Evolutionary conservation across 345 rosid genomes (phyloP), one percentile per base, ranked within the genome.

Genomic region (Linum tenue): DNA sequence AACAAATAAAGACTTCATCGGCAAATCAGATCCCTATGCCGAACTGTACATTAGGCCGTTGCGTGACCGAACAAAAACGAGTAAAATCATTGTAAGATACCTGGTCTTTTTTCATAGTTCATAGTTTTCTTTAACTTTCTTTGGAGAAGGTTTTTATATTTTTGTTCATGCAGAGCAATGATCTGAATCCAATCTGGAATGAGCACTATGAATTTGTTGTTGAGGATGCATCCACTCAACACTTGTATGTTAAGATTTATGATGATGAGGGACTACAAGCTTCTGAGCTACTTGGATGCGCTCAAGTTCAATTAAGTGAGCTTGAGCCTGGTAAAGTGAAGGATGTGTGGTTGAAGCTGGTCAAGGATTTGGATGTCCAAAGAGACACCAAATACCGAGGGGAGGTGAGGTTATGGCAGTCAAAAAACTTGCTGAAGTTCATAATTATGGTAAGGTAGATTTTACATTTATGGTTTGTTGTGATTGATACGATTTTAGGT

Each of bases 261-360:
- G 99, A 95, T 72, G 91, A 91, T 63, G 99, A 95, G 69, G 99
- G 99, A 60, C 59, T 95, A 56, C 98, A 95, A 74, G 88, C 94
- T 56, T 75, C 98, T 69, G 91, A 95, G 72, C 73, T 89, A 55
- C 70, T 95, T 60, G 98, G 99, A 64, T 95, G 98, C 68, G 88
- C 96, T 74, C 94, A 89, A 70, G 77, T 91, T 68, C 74, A 68
- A 53, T 72, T 95, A 75, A 77, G 78, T 57, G 94, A 84, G 67
- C 99, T 95, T 73, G 87, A 85, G 72, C 98, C 98, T 56, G 99
- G 99, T 74, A 95, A 89, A 82, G 97, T 91, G 75, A 95, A 91
- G 80, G 99, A 91, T 82, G 86, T 89, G 60, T 95, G 99, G 99
- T 77, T 95, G 84, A 87, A 87, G 73, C 80, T 95, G 70, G 98